Conservation (phyloP, 1,139 yeast species). For the Cylindricascospora bacillispora region DNA sequence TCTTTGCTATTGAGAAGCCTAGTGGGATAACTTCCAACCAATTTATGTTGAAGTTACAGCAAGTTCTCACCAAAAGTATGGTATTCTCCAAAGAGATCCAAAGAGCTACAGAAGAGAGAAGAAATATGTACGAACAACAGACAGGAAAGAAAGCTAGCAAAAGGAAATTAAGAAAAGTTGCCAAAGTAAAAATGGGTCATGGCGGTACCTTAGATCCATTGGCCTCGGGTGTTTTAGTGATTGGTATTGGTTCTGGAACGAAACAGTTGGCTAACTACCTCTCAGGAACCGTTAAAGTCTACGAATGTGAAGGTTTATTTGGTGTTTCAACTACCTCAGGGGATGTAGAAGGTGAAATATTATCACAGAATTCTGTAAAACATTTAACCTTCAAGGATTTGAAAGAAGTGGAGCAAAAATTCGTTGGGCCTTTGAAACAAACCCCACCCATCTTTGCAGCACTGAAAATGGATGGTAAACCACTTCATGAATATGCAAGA, state of each 20-base stretch:
- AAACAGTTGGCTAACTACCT: constrained; percentile 61
- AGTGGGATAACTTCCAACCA: constrained; percentile 72
- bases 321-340: constrained; percentile 93
- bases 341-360: constrained; percentile 77
- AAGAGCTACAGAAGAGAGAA: constrained; percentile 35
- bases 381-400: constrained; percentile 50
- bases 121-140: constrained; percentile 34
- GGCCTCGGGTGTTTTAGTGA: constrained; percentile 84
- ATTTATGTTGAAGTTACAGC: constrained; percentile 53
- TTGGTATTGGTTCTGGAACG: constrained; percentile 88
- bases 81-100: constrained; percentile 46
- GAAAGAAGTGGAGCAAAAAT: constrained; percentile 39
- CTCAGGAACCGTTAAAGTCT: constrained; percentile 61
- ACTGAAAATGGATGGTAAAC: constrained; percentile 86
- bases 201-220: constrained; percentile 96
- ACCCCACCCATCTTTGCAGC: constrained; percentile 96
- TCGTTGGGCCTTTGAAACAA: constrained; percentile 69
- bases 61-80: constrained; percentile 45
- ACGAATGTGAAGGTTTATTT: constrained; percentile 72
- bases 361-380: constrained; percentile 42
- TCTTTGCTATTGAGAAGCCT: constrained; percentile 90
- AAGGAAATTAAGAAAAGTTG: constrained; percentile 36
- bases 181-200: constrained; percentile 82
- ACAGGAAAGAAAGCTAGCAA: constrained; percentile 29
- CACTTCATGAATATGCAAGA: constrained; percentile 88